These are phyloP conservation scores for Talaromyces proteolyticus DNA, from an alignment of 495 filamentous ascomycete genomes.

Conservation along the genomic window DNA sequence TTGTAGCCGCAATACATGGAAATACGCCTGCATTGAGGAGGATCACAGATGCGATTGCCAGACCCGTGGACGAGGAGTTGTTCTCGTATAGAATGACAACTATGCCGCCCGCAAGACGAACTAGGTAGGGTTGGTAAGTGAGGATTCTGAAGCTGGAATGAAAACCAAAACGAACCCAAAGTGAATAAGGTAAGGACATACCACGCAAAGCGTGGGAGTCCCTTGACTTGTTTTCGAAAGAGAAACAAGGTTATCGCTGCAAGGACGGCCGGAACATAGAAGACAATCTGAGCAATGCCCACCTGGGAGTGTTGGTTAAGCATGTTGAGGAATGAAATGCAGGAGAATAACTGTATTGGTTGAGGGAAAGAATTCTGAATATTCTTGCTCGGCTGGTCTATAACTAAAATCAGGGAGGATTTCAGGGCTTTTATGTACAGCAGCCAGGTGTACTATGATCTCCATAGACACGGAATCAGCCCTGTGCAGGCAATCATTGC, in stretches of 20 bases:
- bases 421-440: no score
- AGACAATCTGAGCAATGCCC: conserved; percentile 19
- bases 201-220: conserved; percentile 14
- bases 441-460: no score
- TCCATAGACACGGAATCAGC: not conserved
- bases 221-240: conserved; percentile 11
- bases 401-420: no score
- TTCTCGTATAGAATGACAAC: conserved; percentile 17
- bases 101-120: conserved; percentile 15
- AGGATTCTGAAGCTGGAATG: not conserved
- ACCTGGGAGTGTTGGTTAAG: conserved; percentile 16
- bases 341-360: no score
- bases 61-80: conserved; percentile 8
- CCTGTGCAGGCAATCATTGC: not conserved
- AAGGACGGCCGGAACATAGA: conserved; percentile 15
- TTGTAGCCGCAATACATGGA: conserved; percentile 19
- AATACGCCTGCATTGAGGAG: conserved; percentile 20
- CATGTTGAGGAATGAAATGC: conserved; percentile 14
- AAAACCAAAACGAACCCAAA: not conserved
- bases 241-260: conserved; percentile 10
- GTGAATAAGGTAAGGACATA: conserved; percentile 14
- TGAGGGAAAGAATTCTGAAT: no score
- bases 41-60: conserved; percentile 17
- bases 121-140: conserved; percentile 1
- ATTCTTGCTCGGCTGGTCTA: no score